Evolutionary conservation across 257 asterid species (phyloP).

Genomic region (Scutellaria baicalensis): DNA sequence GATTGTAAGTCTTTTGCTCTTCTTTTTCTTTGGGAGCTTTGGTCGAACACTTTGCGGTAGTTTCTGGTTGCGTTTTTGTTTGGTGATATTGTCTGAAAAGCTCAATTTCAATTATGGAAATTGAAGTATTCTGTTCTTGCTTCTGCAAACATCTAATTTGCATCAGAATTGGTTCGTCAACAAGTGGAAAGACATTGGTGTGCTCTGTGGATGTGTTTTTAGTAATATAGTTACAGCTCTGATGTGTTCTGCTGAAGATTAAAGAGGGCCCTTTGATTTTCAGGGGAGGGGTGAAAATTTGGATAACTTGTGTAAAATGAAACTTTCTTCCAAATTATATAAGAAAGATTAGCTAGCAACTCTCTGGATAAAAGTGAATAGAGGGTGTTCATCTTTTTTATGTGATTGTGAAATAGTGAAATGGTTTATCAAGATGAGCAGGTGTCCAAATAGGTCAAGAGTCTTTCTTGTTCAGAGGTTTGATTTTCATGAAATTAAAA

Average conservation of each 20-base stretch:
- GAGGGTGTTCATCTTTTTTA: not conserved
- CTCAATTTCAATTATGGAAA: not conserved
- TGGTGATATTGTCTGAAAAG: not conserved
- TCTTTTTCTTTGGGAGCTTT: not conserved
- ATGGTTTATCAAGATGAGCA: not conserved
- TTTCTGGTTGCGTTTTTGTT: not conserved
- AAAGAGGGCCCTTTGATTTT: not conserved
- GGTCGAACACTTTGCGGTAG: not conserved
- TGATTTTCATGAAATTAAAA: not conserved
- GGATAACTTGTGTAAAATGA: not conserved
- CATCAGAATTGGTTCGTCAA: not conserved
- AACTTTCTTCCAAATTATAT: not conserved
- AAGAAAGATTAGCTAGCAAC: not conserved
- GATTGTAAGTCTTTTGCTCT: slow-evolving; percentile 27
- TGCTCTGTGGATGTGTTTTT: not conserved
- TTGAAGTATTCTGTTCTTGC: not conserved
- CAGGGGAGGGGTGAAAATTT: not conserved
- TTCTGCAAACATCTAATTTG: not conserved
- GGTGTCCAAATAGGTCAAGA: not conserved
- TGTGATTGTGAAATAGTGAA: not conserved
- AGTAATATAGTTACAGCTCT: not conserved
- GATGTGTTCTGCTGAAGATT: not conserved
- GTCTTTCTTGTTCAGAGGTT: not conserved
- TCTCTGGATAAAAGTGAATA: not conserved
- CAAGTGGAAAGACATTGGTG: not conserved